Evolutionary conservation across 768 basidiomycete genomes (phyloP).

Genomic region (Hypholoma fasciculare): DNA sequence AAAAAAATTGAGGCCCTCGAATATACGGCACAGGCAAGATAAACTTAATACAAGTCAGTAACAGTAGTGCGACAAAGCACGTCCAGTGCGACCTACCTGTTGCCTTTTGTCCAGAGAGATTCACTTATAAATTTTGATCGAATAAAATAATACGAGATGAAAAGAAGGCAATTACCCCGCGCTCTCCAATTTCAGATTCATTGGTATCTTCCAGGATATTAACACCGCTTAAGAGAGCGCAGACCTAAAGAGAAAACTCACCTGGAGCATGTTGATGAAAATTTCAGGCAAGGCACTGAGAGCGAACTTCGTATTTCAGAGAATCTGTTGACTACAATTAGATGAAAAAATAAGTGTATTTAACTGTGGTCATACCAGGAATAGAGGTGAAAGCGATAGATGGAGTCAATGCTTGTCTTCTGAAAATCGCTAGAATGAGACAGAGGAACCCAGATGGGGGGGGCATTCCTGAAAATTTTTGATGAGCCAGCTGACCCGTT

Average conservation of each 20-base stretch:
- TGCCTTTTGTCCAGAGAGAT: conserved; percentile 64
- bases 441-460: conserved; percentile 55
- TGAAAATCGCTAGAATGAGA: conserved; percentile 69
- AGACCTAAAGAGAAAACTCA: conserved; percentile 39
- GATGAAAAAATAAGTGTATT: not conserved
- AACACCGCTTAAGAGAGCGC: conserved; percentile 71
- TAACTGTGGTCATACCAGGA: not conserved
- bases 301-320: conserved; percentile 76
- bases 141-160: not conserved
- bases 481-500: not conserved
- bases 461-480: conserved; percentile 53
- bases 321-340: conserved; percentile 45
- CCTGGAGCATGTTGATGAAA: conserved; percentile 88
- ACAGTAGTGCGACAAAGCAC: conserved; percentile 42
- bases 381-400: conserved; percentile 74
- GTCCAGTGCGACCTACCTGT: conserved; percentile 40
- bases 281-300: conserved; percentile 89
- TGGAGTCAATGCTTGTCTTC: conserved; percentile 70
- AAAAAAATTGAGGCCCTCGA: conserved; percentile 83
- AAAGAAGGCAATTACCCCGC: conserved; percentile 51
- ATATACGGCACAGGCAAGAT: conserved; percentile 72
- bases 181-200: conserved; percentile 85
- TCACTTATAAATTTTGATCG: conserved; percentile 32
- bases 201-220: conserved; percentile 87
- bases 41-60: conserved; percentile 22